Base-by-base conservation (phyloP, 2,329 filamentous ascomycete genomes). In the Alternaria triticina region DNA sequence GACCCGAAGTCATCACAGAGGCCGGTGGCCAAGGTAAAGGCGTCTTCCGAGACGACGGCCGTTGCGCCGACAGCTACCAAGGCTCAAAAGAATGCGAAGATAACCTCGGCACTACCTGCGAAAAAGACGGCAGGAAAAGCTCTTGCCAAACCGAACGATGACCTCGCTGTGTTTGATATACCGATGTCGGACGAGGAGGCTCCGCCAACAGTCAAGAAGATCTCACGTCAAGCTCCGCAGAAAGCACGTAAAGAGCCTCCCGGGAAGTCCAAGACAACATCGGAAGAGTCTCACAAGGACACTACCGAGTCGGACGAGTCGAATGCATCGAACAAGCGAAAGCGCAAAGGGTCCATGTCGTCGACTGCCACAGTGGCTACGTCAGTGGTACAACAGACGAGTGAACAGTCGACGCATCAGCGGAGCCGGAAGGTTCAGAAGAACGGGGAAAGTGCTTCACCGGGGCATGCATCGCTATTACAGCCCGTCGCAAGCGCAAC, bases 241-340 rank as follows among this genome's bases (percentile, higher is more conserved):
- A 17, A 25, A 9, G 57, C 54, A 28, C 46, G 43, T 22, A 74
- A 74, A 33, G 58, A 66, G 33, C 22, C 43, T 17, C 47, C n/a
- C 15, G 54, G 58, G 15, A 44, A 36, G 25, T 13, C 54, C 1
- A 45, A 40, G 25, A 36, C 46, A 25, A 8, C 63, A 7, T 58
- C 40, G 6, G 51, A 44, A 17, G 50, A 47, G 6, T 61, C 63
- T 12, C 69, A 62, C 9, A 70, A 65, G 27, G 54, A 60, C 3
- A 61, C 57, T 2, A 55, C 52, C 0, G 73, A 75, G 9, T 74
- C 76, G 3, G 76, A 75, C 54, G 70, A 73, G n/a, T 77, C 77
- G 8, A 73, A 68, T 44, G 59, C 68, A 23, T 70, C 71, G 15
- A 74, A 71, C 33, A 78, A 77, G 61, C 73, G 77, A 17, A 80